Evolutionary conservation across 2,329 filamentous ascomycete genomes (phyloP).

Genomic region (Cladosporium sp.): DNA sequence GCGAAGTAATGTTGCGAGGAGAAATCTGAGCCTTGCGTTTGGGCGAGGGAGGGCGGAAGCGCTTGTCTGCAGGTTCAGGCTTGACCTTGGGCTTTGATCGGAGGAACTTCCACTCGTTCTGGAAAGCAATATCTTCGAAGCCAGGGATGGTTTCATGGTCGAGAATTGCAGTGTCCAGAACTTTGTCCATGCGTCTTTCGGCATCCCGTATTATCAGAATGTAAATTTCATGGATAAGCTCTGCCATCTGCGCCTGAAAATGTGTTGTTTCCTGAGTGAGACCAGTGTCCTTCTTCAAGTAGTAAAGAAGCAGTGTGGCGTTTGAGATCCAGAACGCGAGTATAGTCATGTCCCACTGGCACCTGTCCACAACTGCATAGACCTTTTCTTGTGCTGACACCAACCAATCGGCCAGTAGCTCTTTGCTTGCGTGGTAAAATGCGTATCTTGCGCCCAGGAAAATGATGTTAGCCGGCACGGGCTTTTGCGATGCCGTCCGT

Average conservation of each 20-base stretch:
- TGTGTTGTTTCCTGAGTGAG: constrained; percentile 77
- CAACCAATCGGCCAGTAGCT: constrained; percentile 78
- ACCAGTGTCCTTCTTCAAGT: constrained; percentile 89
- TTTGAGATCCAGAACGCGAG: constrained; percentile 99
- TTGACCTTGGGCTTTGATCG: constrained; percentile 88
- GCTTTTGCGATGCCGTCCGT: constrained; percentile 93
- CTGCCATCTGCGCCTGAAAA: constrained; percentile 89
- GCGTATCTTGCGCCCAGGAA: constrained; percentile 95
- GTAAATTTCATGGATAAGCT: constrained; percentile 97
- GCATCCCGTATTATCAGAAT: constrained; percentile 96
- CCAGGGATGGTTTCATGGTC: constrained; percentile 98
- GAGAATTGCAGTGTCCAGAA: constrained; percentile 88
- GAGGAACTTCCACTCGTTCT: constrained; percentile 98
- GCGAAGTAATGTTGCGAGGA: constrained; percentile 90
- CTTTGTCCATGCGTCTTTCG: constrained; percentile 93
- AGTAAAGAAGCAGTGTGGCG: constrained; percentile 90
- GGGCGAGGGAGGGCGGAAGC: constrained; percentile 87
- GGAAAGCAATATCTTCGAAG: constrained; percentile 94
- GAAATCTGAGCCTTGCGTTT: constrained; percentile 89
- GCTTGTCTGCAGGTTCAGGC: constrained; percentile 83
- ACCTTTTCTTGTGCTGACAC: constrained; percentile 91
- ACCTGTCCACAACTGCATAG: constrained; percentile 89
- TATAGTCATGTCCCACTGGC: constrained; percentile 99
- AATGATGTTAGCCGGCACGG: constrained; percentile 93
- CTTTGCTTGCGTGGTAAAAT: constrained; percentile 88